Percentiles rank a stretch among this genome's conserved stretches.
phyloP scores from a whole-genome alignment of 176 grass and related monocot species.

The Calamus simplicifolius region DNA sequence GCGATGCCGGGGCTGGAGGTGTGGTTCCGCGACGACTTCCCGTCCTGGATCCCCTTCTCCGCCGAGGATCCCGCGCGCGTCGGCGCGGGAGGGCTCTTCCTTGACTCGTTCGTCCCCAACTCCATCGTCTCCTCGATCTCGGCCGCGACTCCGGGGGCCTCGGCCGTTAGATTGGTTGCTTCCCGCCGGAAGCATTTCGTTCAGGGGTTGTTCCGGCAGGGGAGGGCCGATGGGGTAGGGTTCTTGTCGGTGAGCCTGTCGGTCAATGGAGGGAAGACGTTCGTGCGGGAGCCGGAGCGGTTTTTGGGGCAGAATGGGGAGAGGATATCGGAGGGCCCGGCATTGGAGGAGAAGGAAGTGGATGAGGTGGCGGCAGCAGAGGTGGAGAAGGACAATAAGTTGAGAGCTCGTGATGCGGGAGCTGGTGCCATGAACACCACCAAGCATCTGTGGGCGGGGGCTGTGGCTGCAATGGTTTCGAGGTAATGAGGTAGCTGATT shows the following conservation, averaged over 20 bases:
- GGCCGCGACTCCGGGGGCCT: slow-evolving; percentile 14
- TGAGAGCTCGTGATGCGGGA: slow-evolving; percentile 24
- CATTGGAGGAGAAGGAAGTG: slow-evolving; percentile 34
- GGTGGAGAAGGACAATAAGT: slow-evolving; percentile 4
- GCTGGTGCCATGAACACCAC: slow-evolving; percentile 69
- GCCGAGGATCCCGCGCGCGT: not conserved
- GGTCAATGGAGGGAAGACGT: slow-evolving; percentile 49
- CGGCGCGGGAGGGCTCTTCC: not conserved
- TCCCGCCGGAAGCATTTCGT: not conserved
- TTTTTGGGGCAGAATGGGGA: slow-evolving; percentile 42
- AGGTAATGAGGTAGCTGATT: slow-evolving; percentile 35
- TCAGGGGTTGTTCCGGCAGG: not conserved
- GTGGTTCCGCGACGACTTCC: not conserved
- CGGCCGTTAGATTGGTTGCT: slow-evolving; percentile 6
- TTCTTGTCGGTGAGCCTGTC: slow-evolving; percentile 84
- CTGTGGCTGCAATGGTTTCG: slow-evolving; percentile 88
- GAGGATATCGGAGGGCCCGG: slow-evolving; percentile 24
- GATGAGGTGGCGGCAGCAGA: slow-evolving; percentile 9
- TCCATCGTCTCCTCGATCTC: slow-evolving; percentile 58
- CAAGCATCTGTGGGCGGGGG: slow-evolving; percentile 90
- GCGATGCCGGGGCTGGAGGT: not conserved
- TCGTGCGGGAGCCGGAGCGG: slow-evolving; percentile 27
- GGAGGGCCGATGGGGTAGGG: not conserved
- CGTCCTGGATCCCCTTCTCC: not conserved
- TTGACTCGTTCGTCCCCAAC: slow-evolving; percentile 7